These are phyloP conservation scores for Yarrowia keelungensis DNA, from an alignment of 805 yeast genomes.

Conservation along the genomic window DNA sequence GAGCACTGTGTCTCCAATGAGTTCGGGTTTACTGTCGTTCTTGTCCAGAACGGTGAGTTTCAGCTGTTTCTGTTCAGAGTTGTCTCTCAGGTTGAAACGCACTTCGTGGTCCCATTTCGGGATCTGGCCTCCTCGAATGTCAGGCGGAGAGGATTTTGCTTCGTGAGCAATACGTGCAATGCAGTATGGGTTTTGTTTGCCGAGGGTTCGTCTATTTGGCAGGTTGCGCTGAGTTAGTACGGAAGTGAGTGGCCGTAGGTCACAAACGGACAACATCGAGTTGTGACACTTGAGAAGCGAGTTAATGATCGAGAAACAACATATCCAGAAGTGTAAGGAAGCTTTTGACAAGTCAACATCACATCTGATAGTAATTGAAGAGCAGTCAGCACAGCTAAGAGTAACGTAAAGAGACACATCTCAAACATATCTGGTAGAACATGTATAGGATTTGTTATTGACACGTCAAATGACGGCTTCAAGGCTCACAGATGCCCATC, in stretches of 20 bases:
- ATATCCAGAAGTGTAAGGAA: no score
- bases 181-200: slow-evolving; percentile 93
- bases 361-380: no score
- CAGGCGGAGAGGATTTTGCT: slow-evolving; percentile 78
- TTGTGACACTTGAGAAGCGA: not conserved
- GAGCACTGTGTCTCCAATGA: slow-evolving; percentile 81
- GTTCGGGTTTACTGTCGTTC: slow-evolving; percentile 75
- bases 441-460: no score
- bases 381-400: no score
- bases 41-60: slow-evolving; percentile 83
- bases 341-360: no score
- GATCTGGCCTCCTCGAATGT: slow-evolving; percentile 90
- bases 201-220: slow-evolving; percentile 83
- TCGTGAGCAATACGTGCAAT: slow-evolving; percentile 80
- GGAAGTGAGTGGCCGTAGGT: slow-evolving; percentile 7
- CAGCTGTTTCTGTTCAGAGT: slow-evolving; percentile 59
- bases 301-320: no score
- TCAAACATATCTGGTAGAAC: no score
- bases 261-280: slow-evolving; percentile 1
- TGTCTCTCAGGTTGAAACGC: slow-evolving; percentile 47
- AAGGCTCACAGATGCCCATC: no score
- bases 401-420: no score
- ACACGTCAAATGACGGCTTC: no score
- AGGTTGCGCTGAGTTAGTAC: slow-evolving; percentile 61
- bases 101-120: slow-evolving; percentile 72